phyloP scores from a whole-genome alignment of 768 basidiomycete genomes.

The Sutorius australiensis region DNA sequence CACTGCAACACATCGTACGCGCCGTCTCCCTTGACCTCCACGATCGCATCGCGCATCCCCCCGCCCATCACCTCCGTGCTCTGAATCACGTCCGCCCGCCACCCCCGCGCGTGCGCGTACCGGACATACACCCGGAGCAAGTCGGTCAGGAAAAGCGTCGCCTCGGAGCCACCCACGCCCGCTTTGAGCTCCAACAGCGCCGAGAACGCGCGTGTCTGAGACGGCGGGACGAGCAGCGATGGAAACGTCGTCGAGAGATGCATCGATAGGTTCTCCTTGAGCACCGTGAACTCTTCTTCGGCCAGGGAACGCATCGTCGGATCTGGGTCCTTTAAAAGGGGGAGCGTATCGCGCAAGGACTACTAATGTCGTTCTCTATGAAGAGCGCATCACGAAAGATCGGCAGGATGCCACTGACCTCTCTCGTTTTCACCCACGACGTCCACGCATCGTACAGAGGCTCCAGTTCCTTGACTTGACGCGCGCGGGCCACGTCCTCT shows the following conservation, averaged over 20 bases:
- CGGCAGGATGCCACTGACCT: conserved; percentile 42
- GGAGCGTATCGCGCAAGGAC: conserved; percentile 60
- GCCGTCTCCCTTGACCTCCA: conserved; percentile 75
- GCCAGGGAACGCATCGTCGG: not conserved
- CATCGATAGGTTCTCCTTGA: conserved; percentile 28
- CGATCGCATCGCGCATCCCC: conserved; percentile 73
- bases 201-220: conserved; percentile 59
- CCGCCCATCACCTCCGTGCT: conserved; percentile 55
- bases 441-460: conserved; percentile 67
- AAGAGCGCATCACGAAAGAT: not conserved
- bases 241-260: conserved; percentile 52
- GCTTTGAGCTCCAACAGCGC: conserved; percentile 89
- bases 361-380: conserved; percentile 37
- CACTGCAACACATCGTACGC: conserved; percentile 77
- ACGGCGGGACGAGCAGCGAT: conserved; percentile 56
- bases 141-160: conserved; percentile 57
- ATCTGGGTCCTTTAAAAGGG: conserved; percentile 64
- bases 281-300: conserved; percentile 45
- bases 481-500: conserved; percentile 56
- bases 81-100: conserved; percentile 61
- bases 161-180: not conserved
- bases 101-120: conserved; percentile 49
- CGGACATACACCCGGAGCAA: conserved; percentile 53
- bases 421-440: conserved; percentile 49
- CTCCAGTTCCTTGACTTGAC: conserved; percentile 66